Conservation (phyloP, 73 alveolate genomes). For the Tetrahymena elliotti region DNA sequence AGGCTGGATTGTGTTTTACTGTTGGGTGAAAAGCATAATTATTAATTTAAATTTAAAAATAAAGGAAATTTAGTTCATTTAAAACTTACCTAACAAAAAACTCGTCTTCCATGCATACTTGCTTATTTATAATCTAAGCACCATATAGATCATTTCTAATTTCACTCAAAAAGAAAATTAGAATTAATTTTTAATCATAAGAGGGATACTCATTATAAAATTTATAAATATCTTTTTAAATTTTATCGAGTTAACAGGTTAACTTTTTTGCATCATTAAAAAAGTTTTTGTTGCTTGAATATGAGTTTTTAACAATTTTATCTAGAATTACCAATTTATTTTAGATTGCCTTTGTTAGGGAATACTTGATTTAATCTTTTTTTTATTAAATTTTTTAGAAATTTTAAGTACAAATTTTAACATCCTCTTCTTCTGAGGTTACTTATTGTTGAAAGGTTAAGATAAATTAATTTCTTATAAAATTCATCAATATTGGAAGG, state of each 20-base stretch:
- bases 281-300: not conserved
- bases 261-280: not conserved
- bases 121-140: not conserved
- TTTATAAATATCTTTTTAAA: not conserved
- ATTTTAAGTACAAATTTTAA: not conserved
- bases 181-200: not conserved
- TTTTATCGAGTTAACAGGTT: not conserved
- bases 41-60: no score
- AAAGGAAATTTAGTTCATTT: no score
- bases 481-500: not conserved
- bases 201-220: not conserved
- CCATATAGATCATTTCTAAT: not conserved
- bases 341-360: not conserved
- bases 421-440: not conserved
- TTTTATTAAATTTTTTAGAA: not conserved
- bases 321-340: not conserved
- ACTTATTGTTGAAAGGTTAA: not conserved
- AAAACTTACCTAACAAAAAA: not conserved
- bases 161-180: not conserved
- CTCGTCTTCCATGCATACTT: not conserved
- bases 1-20: no score
- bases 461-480: not conserved
- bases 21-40: no score
- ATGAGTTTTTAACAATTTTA: not conserved
- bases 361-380: not conserved